Evolutionary conservation across 2,329 filamentous ascomycete species (phyloP).

Genomic region (Aspergillus novofumigatus): DNA sequence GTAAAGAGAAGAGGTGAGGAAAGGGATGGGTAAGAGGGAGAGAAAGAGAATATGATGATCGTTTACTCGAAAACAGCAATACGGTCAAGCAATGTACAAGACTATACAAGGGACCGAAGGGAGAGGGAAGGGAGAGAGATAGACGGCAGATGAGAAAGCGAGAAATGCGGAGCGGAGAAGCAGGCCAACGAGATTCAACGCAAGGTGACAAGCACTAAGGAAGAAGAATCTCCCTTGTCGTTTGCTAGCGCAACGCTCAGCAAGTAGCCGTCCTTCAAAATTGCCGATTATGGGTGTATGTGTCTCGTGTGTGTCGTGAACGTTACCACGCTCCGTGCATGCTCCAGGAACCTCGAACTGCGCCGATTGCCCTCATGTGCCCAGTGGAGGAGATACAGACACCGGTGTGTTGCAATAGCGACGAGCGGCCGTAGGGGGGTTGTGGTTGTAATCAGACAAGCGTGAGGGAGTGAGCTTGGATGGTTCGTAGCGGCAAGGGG

Average conservation of each 20-base stretch:
- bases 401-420: conserved; percentile 16
- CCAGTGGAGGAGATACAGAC: conserved; percentile 22
- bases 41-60: conserved; percentile 6
- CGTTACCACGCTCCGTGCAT: conserved; percentile 41
- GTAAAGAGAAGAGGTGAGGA: conserved; percentile 11
- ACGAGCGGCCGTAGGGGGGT: conserved; percentile 18
- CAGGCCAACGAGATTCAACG: conserved; percentile 19
- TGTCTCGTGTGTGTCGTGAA: conserved; percentile 19
- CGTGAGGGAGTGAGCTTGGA: conserved; percentile 22
- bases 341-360: conserved; percentile 37
- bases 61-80: conserved; percentile 16
- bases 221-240: conserved; percentile 26
- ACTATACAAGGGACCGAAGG: conserved; percentile 27
- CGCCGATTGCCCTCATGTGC: conserved; percentile 36
- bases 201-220: conserved; percentile 33
- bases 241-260: conserved; percentile 30
- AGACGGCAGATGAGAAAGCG: conserved; percentile 15
- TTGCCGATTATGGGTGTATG: conserved; percentile 14
- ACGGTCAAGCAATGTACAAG: conserved; percentile 26
- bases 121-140: conserved; percentile 21
- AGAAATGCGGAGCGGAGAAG: conserved; percentile 24
- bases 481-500: conserved; percentile 33
- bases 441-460: conserved; percentile 21
- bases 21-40: conserved; percentile 10
- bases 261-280: conserved; percentile 24